Evolutionary conservation across 768 basidiomycete species (phyloP).

Genomic region (Tulasnella sp.): DNA sequence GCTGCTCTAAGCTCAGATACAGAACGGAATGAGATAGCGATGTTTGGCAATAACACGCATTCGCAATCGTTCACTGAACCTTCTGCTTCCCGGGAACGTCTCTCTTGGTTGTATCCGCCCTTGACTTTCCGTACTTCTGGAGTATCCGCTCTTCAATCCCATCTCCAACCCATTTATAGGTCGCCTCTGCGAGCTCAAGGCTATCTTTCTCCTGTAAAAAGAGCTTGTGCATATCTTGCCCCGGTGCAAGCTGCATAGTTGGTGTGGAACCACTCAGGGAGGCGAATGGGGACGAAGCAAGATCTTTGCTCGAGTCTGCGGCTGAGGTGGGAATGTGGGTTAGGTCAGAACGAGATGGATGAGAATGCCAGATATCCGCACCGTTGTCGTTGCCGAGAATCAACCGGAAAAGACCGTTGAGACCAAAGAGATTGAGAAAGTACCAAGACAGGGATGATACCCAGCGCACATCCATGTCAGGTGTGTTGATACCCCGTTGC

Average conservation of each 20-base stretch:
- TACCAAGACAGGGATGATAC: constrained; percentile 99
- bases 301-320: constrained; percentile 62
- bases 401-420: constrained; percentile 90
- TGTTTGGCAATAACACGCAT: too few relatives aligned
- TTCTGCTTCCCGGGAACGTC: constrained; percentile 2
- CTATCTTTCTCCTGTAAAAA: constrained; percentile 90
- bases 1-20: too few relatives aligned
- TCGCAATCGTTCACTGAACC: too few relatives aligned
- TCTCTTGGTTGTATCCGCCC: neutral
- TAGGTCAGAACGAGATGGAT: constrained; percentile 12
- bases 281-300: constrained; percentile 57
- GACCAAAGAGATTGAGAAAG: constrained; percentile 96
- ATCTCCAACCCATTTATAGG: constrained; percentile 72
- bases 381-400: constrained; percentile 84
- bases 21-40: too few relatives aligned
- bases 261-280: neutral
- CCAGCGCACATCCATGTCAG: constrained; percentile 97
- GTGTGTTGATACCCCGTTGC: constrained; percentile 87
- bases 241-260: constrained; percentile 24
- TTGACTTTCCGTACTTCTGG: constrained; percentile 52
- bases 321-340: constrained; percentile 37
- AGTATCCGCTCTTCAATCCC: constrained; percentile 72
- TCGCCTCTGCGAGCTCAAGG: constrained; percentile 77
- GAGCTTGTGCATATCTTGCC: constrained; percentile 77
- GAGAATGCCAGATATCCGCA: constrained; percentile 29